These are phyloP conservation scores for Diversispora epigaea DNA, from an alignment of 192 early-diverging fungal species.

Conservation along the genomic window DNA sequence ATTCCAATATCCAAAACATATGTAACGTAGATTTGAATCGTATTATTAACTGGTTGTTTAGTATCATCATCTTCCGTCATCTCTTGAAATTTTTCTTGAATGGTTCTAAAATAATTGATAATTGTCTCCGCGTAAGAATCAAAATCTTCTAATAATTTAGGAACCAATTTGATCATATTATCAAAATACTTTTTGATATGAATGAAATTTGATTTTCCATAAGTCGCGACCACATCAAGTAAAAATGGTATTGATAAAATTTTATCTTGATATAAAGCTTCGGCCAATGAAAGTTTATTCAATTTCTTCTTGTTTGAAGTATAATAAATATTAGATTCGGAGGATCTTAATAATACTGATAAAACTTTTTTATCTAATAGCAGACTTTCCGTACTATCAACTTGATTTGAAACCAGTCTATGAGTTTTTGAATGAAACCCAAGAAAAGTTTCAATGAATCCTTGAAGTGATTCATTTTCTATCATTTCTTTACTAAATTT, in stretches of 20 bases:
- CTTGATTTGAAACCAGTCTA: background rate
- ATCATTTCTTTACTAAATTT: background rate
- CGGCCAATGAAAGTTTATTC: slow-evolving; percentile 22
- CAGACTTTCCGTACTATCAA: background rate
- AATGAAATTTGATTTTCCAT: slow-evolving; percentile 44
- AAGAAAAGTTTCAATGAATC: slow-evolving; percentile 7
- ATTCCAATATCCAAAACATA: slow-evolving; percentile 37
- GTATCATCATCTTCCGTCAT: background rate
- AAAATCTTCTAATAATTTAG: slow-evolving; percentile 50
- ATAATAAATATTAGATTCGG: slow-evolving; percentile 20
- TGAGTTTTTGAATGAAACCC: background rate
- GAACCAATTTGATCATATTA: slow-evolving; percentile 44
- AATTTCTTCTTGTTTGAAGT: slow-evolving; percentile 4
- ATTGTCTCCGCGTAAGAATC: slow-evolving; percentile 45
- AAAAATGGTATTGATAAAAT: slow-evolving; percentile 43
- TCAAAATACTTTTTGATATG: slow-evolving; percentile 41
- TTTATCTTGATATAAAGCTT: slow-evolving; percentile 35
- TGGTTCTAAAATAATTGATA: slow-evolving; percentile 46
- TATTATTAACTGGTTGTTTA: no score
- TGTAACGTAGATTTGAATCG: background rate
- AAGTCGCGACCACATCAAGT: slow-evolving; percentile 52
- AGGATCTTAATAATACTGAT: background rate
- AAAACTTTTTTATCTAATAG: slow-evolving; percentile 26
- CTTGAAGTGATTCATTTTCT: background rate
- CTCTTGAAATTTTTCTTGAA: slow-evolving; percentile 46